phyloP scores from a whole-genome alignment of 164 flowering plant genomes.

The Kalanchoe fedtschenkoi region DNA sequence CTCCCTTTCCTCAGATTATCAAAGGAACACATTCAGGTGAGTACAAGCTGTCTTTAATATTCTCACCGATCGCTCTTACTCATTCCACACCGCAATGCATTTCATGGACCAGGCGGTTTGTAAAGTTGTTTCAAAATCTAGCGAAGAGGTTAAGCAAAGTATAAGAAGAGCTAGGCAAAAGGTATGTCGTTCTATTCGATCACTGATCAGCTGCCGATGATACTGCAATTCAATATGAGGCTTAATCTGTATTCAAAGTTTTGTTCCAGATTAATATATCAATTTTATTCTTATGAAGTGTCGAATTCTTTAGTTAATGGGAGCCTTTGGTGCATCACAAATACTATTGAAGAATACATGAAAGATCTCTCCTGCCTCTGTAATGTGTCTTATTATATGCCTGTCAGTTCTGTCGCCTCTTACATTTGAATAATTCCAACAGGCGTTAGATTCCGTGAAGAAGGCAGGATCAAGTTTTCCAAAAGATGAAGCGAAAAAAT shows the following conservation, averaged over 20 bases:
- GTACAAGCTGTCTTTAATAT: constrained; percentile 1
- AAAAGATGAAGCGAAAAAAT: constrained; percentile 56
- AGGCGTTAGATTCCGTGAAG: constrained; percentile 82
- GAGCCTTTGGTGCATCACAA: not conserved
- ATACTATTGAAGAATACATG: not conserved
- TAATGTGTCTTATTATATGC: not conserved
- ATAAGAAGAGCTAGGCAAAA: constrained; percentile 92
- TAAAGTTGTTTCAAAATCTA: constrained; percentile 72
- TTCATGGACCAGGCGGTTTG: constrained; percentile 53
- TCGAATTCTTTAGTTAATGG: not conserved
- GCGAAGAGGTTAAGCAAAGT: constrained; percentile 85
- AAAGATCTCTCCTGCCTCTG: not conserved
- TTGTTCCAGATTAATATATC: not conserved
- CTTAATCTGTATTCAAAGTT: not conserved
- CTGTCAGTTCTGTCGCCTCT: not conserved
- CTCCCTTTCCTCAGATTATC: constrained; percentile 51
- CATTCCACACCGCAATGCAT: not conserved
- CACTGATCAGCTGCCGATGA: not conserved
- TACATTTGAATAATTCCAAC: constrained; percentile 5
- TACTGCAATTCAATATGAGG: not conserved
- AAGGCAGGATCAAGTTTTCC: constrained; percentile 56
- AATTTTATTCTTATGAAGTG: not conserved
- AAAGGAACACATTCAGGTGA: constrained; percentile 82
- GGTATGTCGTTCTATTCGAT: constrained; percentile 24
- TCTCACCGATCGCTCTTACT: not conserved